Evolutionary conservation across 129 eudicot genomes (phyloP).

Genomic region (Flaveria ramosissima): DNA sequence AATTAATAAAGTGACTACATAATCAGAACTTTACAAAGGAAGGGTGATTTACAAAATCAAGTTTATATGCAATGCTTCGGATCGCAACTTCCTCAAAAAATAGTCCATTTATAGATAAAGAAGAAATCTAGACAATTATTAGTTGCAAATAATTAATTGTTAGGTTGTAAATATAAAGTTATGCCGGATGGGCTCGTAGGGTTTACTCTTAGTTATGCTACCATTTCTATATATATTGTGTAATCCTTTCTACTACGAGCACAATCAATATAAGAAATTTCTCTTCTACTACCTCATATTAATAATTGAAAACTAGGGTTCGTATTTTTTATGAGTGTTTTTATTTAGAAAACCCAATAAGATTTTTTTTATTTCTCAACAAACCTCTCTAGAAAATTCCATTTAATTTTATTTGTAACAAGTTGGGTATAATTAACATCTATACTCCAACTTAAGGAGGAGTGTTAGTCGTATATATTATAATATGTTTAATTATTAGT

Average conservation of each 20-base stretch:
- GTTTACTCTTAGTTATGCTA: neutral
- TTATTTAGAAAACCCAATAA: too few species aligned
- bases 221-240: neutral
- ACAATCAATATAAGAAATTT: neutral
- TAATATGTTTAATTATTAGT: too few species aligned
- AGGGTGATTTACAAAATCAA: neutral
- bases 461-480: too few species aligned
- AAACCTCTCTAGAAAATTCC: too few species aligned
- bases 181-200: neutral
- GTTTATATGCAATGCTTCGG: conserved; percentile 5
- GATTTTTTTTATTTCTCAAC: too few species aligned
- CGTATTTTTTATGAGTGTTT: too few species aligned
- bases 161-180: neutral
- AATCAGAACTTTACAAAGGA: conserved; percentile 11
- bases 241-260: neutral
- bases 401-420: too few species aligned
- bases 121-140: neutral
- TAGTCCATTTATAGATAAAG: too few species aligned
- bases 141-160: neutral
- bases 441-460: too few species aligned
- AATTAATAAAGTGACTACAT: neutral
- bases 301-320: too few species aligned
- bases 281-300: too few species aligned
- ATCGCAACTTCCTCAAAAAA: neutral
- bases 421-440: too few species aligned